Evolutionary conservation across 148 eudicot species (phyloP).

Genomic region (Arctostaphylos glauca): DNA sequence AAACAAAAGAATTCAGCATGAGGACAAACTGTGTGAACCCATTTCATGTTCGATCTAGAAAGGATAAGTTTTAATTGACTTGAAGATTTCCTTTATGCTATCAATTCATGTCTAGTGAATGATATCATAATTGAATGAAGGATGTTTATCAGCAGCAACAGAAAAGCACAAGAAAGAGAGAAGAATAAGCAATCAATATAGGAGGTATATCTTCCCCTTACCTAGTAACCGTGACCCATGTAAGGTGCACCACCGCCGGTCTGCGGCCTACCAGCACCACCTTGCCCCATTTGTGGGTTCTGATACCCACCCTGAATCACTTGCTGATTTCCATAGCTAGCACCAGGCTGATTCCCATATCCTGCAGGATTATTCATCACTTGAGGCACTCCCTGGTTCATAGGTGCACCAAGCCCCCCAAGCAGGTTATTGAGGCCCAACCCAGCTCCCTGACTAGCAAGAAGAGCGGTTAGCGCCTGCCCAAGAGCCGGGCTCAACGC

Average conservation of each 20-base stretch:
- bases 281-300: slow-evolving; percentile 73
- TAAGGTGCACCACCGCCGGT: slow-evolving; percentile 68
- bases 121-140: not conserved
- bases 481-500: slow-evolving; percentile 69
- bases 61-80: not conserved
- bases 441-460: slow-evolving; percentile 76
- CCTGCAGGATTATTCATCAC: slow-evolving; percentile 41
- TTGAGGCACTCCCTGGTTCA: slow-evolving; percentile 39
- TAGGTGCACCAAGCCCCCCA: slow-evolving; percentile 60
- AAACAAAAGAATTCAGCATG: not conserved
- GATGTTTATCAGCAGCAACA: not conserved
- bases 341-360: slow-evolving; percentile 53
- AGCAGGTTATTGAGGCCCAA: slow-evolving; percentile 64
- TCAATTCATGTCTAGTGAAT: not conserved
- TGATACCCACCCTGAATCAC: slow-evolving; percentile 52
- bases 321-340: slow-evolving; percentile 54
- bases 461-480: slow-evolving; percentile 75
- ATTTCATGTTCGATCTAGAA: not conserved
- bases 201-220: slow-evolving; percentile 25
- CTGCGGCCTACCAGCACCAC: slow-evolving; percentile 63
- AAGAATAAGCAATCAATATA: not conserved
- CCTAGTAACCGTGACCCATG: slow-evolving; percentile 68
- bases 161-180: not conserved
- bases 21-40: not conserved
- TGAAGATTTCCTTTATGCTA: not conserved